Base-by-base conservation (phyloP, 2,329 filamentous ascomycete species). In the Taxawa tesnikishii region DNA sequence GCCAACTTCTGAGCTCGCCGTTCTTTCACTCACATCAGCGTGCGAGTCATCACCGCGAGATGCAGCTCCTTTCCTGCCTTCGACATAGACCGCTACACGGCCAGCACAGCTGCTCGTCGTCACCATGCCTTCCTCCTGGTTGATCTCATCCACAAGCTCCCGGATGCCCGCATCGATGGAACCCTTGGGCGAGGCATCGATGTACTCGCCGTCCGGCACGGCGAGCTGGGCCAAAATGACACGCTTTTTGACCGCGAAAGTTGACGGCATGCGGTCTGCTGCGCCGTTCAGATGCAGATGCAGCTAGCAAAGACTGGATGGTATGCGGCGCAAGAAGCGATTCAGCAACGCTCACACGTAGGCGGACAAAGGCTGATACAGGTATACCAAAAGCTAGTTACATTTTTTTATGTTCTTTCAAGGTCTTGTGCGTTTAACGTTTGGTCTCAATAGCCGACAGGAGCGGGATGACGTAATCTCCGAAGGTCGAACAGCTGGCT, bases 71-170 rank as follows among this genome's bases (percentile, higher is more conserved):
- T 55, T 60, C 27, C 61, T 62, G 1, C 87, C 87, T 59, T 94
- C 88, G 1, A 92, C 63, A 49, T 92, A 96, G 4, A 94, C 81
- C 42, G 81, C 87, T 28, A 92, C 72, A 32, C 88, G 68, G 1
- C 88, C 88, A 2, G 84, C 82, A 53, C 88, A 96, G 55, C 85
- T 94, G 58, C 85, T 94, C 3, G 87, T 94, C 2, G 88, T 94
- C 19, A 92, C 84, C 25, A 87, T 70, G 2, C 83, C 84, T 2
- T 76, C 69, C 5, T 79, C 50, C 2, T 47, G 53, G 55, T 96
- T 96, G 52, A 96, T 79, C 43, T 80, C 74, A 31, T 69, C 67
- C 38, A 96, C 85, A 33, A 94, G 63, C 14, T 76, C 67, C 28
- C 78, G 70, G 43, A 96, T 85, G 1, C 75, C 79, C 29, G 63